Evolutionary conservation across 257 asterid genomes (phyloP).

Genomic region (Solanum raphanifolium): DNA sequence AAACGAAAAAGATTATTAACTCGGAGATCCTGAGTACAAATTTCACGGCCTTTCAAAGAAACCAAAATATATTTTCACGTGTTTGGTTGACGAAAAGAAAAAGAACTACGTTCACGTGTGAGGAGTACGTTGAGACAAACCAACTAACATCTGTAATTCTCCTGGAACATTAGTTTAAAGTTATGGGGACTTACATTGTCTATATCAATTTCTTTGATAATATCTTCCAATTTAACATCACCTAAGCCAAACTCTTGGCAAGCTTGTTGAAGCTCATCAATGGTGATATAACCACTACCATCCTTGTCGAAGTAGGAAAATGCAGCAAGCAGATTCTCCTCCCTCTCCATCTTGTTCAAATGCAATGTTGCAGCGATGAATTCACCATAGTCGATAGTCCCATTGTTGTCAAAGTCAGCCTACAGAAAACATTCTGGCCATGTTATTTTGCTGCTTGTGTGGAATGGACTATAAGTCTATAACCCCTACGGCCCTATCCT

Average conservation of each 20-base stretch:
- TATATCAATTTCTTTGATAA: constrained; percentile 65
- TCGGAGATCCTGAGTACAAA: background rate
- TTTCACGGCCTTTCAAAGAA: background rate
- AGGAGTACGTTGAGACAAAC: background rate
- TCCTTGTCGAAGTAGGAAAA: constrained; percentile 96
- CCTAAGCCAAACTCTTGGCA: constrained; percentile 76
- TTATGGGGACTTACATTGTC: constrained; percentile 48
- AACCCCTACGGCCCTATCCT: background rate
- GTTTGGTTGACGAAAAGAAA: background rate
- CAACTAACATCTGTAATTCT: too few species aligned
- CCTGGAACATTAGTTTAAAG: background rate
- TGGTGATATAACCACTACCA: constrained; percentile 92
- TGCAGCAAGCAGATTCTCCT: constrained; percentile 88
- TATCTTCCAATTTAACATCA: constrained; percentile 65
- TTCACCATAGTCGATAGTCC: constrained; percentile 88
- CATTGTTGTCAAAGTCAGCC: constrained; percentile 95
- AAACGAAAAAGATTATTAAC: background rate
- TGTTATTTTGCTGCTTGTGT: background rate
- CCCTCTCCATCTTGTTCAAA: constrained; percentile 86
- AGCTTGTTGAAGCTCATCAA: constrained; percentile 91
- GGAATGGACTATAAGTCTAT: background rate
- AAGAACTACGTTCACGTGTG: background rate
- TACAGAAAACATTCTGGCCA: constrained; percentile 5
- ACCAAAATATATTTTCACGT: background rate
- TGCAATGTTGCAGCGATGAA: constrained; percentile 92